phyloP scores from a whole-genome alignment of 352 stramenopile genomes.

The Phytopythium vexans region DNA sequence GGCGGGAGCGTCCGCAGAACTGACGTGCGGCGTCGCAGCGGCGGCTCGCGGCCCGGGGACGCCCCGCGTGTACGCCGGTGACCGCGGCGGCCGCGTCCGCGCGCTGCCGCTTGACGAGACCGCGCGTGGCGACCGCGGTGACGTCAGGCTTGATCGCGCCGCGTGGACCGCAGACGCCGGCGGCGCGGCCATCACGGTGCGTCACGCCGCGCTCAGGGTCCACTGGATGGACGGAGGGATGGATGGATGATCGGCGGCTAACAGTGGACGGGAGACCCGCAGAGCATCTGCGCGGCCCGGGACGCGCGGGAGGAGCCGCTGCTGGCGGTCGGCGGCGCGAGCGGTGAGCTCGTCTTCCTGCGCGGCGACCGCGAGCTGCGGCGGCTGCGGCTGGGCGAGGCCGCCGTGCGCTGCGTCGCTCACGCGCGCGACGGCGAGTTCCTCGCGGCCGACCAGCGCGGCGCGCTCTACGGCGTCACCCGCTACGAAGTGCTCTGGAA shows the following conservation, averaged over 20 bases:
- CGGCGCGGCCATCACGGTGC: constrained; percentile 21
- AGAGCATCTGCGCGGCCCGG: constrained; percentile 29
- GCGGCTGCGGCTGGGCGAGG: constrained; percentile 40
- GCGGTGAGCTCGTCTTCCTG: constrained; percentile 47
- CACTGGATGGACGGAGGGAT: too few species aligned
- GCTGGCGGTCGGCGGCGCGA: constrained; percentile 33
- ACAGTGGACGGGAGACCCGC: constrained; percentile 4
- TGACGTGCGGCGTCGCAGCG: constrained; percentile 1
- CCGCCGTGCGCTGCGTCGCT: constrained; percentile 34
- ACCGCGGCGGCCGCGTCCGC: constrained; percentile 3
- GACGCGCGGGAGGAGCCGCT: constrained; percentile 16
- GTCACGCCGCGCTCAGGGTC: not conserved
- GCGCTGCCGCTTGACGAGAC: constrained; percentile 10
- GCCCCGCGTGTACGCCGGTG: constrained; percentile 1
- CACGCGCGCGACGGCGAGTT: constrained; percentile 31
- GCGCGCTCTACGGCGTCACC: constrained; percentile 47
- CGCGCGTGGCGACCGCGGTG: not conserved
- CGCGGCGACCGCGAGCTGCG: constrained; percentile 40
- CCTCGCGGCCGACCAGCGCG: constrained; percentile 36
- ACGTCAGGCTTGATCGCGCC: not conserved
- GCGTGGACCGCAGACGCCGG: constrained; percentile 13
- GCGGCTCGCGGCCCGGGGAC: not conserved
- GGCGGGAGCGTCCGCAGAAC: not conserved
- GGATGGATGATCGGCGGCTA: too few species aligned
- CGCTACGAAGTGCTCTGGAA: constrained; percentile 57